A percentile compares a stretch with the other conserved stretches of the same genome.
Conservation (phyloP, 1,139 yeast genomes). For the Hemisphaericaspora subhashii region DNA sequence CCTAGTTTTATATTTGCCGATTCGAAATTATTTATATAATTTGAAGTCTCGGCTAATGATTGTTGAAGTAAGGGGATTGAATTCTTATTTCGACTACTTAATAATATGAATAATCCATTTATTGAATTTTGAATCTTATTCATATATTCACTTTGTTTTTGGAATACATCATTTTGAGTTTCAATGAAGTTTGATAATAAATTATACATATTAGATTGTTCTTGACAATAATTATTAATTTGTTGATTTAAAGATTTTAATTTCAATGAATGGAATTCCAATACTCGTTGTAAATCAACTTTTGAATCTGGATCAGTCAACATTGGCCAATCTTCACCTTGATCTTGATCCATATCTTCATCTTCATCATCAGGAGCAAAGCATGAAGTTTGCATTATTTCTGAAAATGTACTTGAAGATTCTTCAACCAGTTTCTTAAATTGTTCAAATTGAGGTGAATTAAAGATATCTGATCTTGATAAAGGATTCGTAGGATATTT, state of each 20-base stretch:
- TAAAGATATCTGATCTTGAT: conserved; percentile 30
- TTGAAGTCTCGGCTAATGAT: conserved; percentile 20
- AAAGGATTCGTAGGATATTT: conserved; percentile 29
- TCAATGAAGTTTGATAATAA: conserved; percentile 19
- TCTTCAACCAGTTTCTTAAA: conserved; percentile 20
- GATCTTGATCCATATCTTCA: conserved; percentile 11
- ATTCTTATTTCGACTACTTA: conserved; percentile 19
- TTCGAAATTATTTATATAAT: conserved; percentile 15
- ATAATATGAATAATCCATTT: conserved; percentile 22
- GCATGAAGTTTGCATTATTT: conserved; percentile 11
- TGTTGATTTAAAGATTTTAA: conserved; percentile 18
- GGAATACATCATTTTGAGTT: conserved; percentile 21
- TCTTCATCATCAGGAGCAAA: conserved; percentile 11
- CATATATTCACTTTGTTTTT: conserved; percentile 21
- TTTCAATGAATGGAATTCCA: conserved; percentile 16
- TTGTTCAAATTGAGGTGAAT: conserved; percentile 20
- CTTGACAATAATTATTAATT: conserved; percentile 16
- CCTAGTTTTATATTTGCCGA: conserved; percentile 19
- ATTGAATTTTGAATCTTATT: conserved; percentile 21
- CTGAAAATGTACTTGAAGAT: conserved; percentile 11
- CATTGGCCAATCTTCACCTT: conserved; percentile 11
- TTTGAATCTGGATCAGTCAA: conserved; percentile 7
- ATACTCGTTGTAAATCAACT: conserved; percentile 13
- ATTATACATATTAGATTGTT: conserved; percentile 17
- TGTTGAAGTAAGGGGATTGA: conserved; percentile 20